Conservation (phyloP, 2,329 filamentous ascomycete species). For the Aspergillus luchuensis region DNA sequence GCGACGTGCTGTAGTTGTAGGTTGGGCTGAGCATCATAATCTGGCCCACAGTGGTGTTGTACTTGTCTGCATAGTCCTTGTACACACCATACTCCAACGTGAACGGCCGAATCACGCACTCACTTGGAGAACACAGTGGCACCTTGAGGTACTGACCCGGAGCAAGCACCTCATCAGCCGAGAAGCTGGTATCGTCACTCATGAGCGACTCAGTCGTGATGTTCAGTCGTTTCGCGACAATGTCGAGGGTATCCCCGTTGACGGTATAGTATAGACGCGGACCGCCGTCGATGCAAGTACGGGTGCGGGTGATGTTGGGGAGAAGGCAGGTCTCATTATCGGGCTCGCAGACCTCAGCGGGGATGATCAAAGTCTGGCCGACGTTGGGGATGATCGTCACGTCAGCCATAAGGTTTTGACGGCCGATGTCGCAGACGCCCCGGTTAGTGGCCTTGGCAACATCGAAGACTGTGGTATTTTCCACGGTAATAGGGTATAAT, state of each 20-base stretch:
- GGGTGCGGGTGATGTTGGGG: constrained; percentile 3
- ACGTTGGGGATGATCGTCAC: constrained; percentile 20
- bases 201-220: constrained; percentile 17
- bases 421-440: constrained; percentile 18
- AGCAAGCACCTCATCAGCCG: background rate
- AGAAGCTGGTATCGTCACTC: background rate
- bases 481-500: constrained; percentile 3
- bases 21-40: constrained; percentile 25
- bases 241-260: constrained; percentile 19
- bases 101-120: constrained; percentile 18
- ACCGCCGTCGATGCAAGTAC: constrained; percentile 20
- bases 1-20: constrained; percentile 16
- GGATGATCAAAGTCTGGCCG: constrained; percentile 18
- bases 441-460: constrained; percentile 13
- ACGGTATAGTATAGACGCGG: constrained; percentile 23
- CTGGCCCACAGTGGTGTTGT: constrained; percentile 22
- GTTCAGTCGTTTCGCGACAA: constrained; percentile 18
- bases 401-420: constrained; percentile 22
- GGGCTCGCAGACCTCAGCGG: constrained; percentile 16
- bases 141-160: constrained; percentile 18
- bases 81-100: constrained; percentile 20
- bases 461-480: constrained; percentile 12
- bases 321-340: constrained; percentile 20
- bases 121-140: constrained; percentile 16
- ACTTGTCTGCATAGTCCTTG: constrained; percentile 22